A percentile compares a stretch with the other conserved stretches of the same genome.
These are phyloP conservation scores for Didymella lethalis DNA, from an alignment of 2,329 filamentous ascomycete genomes.

Conservation along the genomic window DNA sequence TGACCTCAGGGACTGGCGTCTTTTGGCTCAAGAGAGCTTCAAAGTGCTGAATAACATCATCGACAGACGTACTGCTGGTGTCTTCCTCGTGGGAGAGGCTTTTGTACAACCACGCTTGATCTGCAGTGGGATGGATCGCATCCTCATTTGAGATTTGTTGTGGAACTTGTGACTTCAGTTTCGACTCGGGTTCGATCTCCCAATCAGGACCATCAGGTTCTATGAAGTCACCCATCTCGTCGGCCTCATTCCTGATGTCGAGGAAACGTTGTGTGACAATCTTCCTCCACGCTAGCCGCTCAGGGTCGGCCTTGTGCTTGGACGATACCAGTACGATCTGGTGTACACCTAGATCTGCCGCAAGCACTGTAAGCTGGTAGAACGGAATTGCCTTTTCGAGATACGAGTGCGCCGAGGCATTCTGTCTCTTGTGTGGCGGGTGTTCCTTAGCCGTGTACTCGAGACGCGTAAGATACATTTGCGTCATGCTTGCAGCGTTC, in stretches of 20 bases:
- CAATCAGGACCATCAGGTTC: conserved; percentile 35
- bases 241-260: conserved; percentile 9
- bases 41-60: conserved; percentile 23
- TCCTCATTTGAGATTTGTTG: background rate
- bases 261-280: background rate
- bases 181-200: conserved; percentile 22
- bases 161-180: conserved; percentile 16
- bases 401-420: conserved; percentile 26
- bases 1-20: background rate
- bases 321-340: conserved; percentile 32
- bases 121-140: conserved; percentile 1
- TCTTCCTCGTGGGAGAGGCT: conserved; percentile 17
- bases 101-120: conserved; percentile 28
- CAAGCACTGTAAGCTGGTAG: conserved; percentile 35
- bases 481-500: conserved; percentile 19
- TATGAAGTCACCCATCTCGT: conserved; percentile 41
- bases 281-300: conserved; percentile 12
- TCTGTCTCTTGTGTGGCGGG: background rate
- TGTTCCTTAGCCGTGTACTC: conserved; percentile 23
- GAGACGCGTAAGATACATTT: conserved; percentile 33
- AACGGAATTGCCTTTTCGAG: conserved; percentile 30
- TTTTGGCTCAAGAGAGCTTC: conserved; percentile 24
- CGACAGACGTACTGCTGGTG: conserved; percentile 21
- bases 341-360: conserved; percentile 38
- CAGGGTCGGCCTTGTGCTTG: conserved; percentile 8